Evolutionary conservation across 768 basidiomycete species (phyloP).

Genomic region (Tylopilus vinaceipallidus): DNA sequence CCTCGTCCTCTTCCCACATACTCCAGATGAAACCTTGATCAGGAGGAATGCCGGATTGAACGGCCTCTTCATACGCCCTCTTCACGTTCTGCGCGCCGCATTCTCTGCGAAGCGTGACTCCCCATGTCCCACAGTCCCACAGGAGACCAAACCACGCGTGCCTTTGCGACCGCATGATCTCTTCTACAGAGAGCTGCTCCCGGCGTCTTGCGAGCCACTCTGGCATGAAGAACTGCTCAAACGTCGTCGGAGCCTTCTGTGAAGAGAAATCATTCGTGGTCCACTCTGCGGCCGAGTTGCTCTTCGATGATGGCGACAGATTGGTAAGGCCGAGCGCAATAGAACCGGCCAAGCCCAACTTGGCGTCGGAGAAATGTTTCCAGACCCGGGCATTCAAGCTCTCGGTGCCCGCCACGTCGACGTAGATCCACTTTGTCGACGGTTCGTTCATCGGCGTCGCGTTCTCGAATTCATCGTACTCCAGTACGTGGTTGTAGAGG

Average conservation of each 20-base stretch:
- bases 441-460: constrained; percentile 29
- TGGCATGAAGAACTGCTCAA: constrained; percentile 65
- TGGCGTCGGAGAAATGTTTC: constrained; percentile 33
- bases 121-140: constrained; percentile 53
- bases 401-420: constrained; percentile 63
- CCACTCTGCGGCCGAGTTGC: constrained; percentile 37
- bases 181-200: constrained; percentile 42
- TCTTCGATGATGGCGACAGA: constrained; percentile 44
- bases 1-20: constrained; percentile 48
- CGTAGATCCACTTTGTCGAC: constrained; percentile 49
- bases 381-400: constrained; percentile 45
- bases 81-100: constrained; percentile 48
- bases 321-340: constrained; percentile 58
- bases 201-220: constrained; percentile 63
- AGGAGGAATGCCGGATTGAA: constrained; percentile 47
- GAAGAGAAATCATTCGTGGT: constrained; percentile 35
- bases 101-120: constrained; percentile 46
- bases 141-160: constrained; percentile 61
- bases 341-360: constrained; percentile 35
- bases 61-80: constrained; percentile 46
- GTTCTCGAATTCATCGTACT: constrained; percentile 48
- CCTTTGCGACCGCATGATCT: constrained; percentile 51
- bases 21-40: constrained; percentile 63
- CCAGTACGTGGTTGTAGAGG: constrained; percentile 56
- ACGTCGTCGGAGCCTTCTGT: constrained; percentile 3